Percentiles rank a stretch among this genome's conserved stretches.
phyloP scores from a whole-genome alignment of 225 moss, liverwort and hornwort species.

The Bryum argenteum region DNA sequence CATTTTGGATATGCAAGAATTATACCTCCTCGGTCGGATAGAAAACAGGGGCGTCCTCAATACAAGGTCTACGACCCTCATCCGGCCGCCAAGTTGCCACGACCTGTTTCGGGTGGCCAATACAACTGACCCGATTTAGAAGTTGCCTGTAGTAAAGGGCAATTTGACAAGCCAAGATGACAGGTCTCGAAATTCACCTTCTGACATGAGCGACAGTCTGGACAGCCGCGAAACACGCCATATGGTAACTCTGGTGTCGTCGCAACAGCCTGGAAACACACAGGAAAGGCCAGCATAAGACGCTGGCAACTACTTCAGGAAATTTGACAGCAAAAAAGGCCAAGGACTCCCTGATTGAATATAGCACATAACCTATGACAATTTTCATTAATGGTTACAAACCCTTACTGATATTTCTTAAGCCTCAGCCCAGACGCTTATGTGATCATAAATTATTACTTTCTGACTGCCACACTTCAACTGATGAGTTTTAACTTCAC shows the following conservation, averaged over 20 bases:
- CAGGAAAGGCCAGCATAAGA: background rate
- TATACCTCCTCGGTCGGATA: slow-evolving; percentile 80
- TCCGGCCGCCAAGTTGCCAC: slow-evolving; percentile 90
- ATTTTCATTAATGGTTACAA: background rate
- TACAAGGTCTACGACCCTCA: slow-evolving; percentile 67
- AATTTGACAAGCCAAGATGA: background rate
- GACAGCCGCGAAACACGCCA: slow-evolving; percentile 60
- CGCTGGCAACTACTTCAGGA: slow-evolving; percentile 1
- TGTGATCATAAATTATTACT: background rate
- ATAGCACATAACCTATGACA: background rate
- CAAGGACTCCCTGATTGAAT: background rate
- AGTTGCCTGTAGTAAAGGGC: background rate
- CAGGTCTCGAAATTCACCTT: slow-evolving; percentile 37
- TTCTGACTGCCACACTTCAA: background rate
- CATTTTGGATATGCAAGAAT: background rate
- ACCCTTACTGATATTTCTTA: background rate
- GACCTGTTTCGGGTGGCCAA: slow-evolving; percentile 52
- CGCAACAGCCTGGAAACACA: slow-evolving; percentile 39
- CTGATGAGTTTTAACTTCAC: background rate
- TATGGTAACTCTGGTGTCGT: slow-evolving; percentile 44
- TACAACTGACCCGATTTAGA: slow-evolving; percentile 7
- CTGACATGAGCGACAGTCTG: slow-evolving; percentile 50
- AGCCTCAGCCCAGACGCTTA: background rate
- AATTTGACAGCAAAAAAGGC: slow-evolving; percentile 6
- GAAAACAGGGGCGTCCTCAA: slow-evolving; percentile 80